Evolutionary conservation across 495 filamentous ascomycete species (phyloP), one percentile per base, ranked within the genome.

Genomic region (Penicillium malachiteum): DNA sequence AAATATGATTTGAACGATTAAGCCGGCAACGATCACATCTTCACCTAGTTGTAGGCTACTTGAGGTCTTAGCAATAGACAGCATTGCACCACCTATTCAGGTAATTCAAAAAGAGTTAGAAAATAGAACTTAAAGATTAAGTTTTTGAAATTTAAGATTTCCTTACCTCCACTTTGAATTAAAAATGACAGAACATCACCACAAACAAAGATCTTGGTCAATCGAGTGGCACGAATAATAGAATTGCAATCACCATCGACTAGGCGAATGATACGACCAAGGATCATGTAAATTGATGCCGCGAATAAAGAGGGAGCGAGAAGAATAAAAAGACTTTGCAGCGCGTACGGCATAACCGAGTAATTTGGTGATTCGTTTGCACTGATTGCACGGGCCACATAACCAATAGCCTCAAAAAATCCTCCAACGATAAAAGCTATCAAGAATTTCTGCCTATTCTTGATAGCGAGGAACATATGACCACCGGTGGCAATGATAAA

Each of bases 271-370:
- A 84, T 55, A 2, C 81, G 72, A 0, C 74, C 82, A 10, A 83
- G 71, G 21, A 73, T 67, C 79, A 83, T 85, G 64, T 84, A 85
- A 30, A 85, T 79, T 0, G 77, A 79, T 0, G 81, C 81, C 6
- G 81, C 80, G 58, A 74, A 80, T 9, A 82, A 60, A 1, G 75
- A 73, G 5, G 79, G 81, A 0, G 78, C 77, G 9, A 82, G 53
- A 3, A 83, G 70, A 7, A 81, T 67, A 14, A 81, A 62, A 6
- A 74, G 54, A 17, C 69, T 72, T 60, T 83, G 78, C 50, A 74
- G 70, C 21, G 78, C 62, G 56, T 79, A 85, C 0, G 77, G 73
- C 8, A 18, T 42, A 4, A 26, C 21, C 21, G 21, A 26, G 0
- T 17, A 6, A 0, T 17, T 7, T 6, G 14, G 7, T 1, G 14